Conservation (phyloP, 495 filamentous ascomycete genomes). For the Gamarada debralockiae region DNA sequence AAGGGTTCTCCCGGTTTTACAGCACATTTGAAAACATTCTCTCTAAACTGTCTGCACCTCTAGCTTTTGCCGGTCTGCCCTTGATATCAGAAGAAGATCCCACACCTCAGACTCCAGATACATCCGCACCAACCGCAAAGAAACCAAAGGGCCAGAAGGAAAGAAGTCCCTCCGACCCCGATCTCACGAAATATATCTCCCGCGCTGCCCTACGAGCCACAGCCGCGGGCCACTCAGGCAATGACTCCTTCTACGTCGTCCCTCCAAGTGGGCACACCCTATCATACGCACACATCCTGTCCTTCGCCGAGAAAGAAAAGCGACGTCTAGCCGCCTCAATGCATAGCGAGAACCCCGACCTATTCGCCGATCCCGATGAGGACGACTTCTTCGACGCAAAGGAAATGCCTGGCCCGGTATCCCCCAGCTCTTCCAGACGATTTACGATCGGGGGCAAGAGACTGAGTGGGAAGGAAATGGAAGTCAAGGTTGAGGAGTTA, state of each 20-base stretch:
- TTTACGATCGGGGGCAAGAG: slow-evolving; percentile 22
- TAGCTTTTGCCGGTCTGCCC: slow-evolving; percentile 90
- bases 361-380: slow-evolving; percentile 43
- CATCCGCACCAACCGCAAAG: slow-evolving; percentile 19
- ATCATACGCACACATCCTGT: slow-evolving; percentile 83
- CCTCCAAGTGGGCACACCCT: slow-evolving; percentile 84
- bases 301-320: slow-evolving; percentile 65
- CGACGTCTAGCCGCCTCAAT: slow-evolving; percentile 39
- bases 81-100: slow-evolving; percentile 53
- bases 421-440: slow-evolving; percentile 28
- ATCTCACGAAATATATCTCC: slow-evolving; percentile 74
- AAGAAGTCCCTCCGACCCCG: slow-evolving; percentile 55
- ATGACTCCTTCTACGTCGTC: slow-evolving; percentile 93
- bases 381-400: slow-evolving; percentile 84
- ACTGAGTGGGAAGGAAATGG: slow-evolving; percentile 33
- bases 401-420: slow-evolving; percentile 47
- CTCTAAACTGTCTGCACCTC: slow-evolving; percentile 75
- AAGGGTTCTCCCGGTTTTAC: slow-evolving; percentile 86
- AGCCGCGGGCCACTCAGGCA: slow-evolving; percentile 39
- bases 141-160: slow-evolving; percentile 36
- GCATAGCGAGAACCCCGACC: slow-evolving; percentile 29
- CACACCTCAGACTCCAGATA: slow-evolving; percentile 13
- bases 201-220: slow-evolving; percentile 71
- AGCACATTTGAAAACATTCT: slow-evolving; percentile 81
- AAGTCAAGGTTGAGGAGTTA: slow-evolving; percentile 74